Evolutionary conservation across 306 rosid genomes (phyloP), one percentile per base, ranked within the genome.

Genomic region (Vicia sativa): DNA sequence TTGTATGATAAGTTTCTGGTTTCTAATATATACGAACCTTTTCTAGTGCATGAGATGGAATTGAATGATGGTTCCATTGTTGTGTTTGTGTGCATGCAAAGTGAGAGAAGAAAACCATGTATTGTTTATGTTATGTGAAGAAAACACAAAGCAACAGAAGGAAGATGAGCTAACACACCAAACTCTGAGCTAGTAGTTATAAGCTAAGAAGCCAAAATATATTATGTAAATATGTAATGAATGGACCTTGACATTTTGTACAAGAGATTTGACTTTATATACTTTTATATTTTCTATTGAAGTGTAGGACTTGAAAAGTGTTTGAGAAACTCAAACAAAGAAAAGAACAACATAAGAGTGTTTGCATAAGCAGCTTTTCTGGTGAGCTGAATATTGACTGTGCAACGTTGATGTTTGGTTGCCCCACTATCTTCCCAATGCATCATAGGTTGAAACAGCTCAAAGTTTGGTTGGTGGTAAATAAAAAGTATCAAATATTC

Each of bases 111-210:
- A 28, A 16, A 28, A 6, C 13, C 65, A 23, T 81, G 49, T 66
- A 69, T 43, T 81, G 42, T 50, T 68, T 38, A 60, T 42, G 75
- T 59, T 78, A 62, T 75, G 78, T 25, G 80, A 71, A 61, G 70
- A 31, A 53, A 59, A 70, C 26, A 59, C 71, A 65, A 46, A 79
- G 54, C 57, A 77, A 63, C 19, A 67, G 31, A 59, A 66, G 86
- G 69, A 77, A 43, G 98, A 86, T 92, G 82, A 89, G 80, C 98
- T 84, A 92, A 89, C 96, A 46, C 79, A 92, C 91, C 96, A 86
- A 89, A 82, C 77, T 82, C 2, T 41, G 58, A 55, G 72, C 73
- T 49, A 57, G 72, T 49, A 57, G 72, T 74, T 76, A 60, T 61
- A 68, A 63, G 65, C 58, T 15, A 62, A 73, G 74, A 81, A 76